phyloP scores from a whole-genome alignment of 345 rosid genomes.

The Salix dunnii region DNA sequence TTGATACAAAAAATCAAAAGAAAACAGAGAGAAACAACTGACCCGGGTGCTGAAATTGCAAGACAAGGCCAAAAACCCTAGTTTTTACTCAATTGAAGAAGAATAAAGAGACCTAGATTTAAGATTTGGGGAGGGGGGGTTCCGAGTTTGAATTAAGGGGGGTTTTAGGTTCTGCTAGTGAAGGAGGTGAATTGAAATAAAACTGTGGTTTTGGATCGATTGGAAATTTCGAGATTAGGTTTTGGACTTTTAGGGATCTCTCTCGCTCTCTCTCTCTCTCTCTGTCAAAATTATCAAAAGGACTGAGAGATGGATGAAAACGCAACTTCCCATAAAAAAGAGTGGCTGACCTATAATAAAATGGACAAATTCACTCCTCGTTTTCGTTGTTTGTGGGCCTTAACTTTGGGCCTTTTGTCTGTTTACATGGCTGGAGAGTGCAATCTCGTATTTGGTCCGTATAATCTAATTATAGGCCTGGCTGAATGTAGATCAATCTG shows the following conservation, averaged over 20 bases:
- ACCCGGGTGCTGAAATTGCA: neutral
- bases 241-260: neutral
- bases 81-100: neutral
- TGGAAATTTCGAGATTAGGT: neutral
- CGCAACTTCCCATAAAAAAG: neutral
- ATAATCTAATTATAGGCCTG: neutral
- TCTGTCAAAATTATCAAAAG: neutral
- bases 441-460: neutral
- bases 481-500: neutral
- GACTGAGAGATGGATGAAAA: neutral
- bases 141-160: neutral
- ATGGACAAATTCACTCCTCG: neutral
- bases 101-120: slow-evolving; percentile 2
- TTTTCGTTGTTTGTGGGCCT: neutral
- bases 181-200: slow-evolving; percentile 1
- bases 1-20: neutral
- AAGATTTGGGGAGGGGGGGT: neutral
- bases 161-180: neutral
- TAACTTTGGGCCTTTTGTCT: neutral
- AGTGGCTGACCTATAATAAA: neutral
- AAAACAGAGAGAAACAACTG: neutral
- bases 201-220: neutral
- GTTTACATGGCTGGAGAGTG: neutral
- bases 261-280: neutral
- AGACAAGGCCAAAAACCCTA: neutral